Percentiles rank a stretch among this genome's conserved stretches.
phyloP scores from a whole-genome alignment of 2,329 filamentous ascomycete genomes.

The Neofusicoccum cordaticola region DNA sequence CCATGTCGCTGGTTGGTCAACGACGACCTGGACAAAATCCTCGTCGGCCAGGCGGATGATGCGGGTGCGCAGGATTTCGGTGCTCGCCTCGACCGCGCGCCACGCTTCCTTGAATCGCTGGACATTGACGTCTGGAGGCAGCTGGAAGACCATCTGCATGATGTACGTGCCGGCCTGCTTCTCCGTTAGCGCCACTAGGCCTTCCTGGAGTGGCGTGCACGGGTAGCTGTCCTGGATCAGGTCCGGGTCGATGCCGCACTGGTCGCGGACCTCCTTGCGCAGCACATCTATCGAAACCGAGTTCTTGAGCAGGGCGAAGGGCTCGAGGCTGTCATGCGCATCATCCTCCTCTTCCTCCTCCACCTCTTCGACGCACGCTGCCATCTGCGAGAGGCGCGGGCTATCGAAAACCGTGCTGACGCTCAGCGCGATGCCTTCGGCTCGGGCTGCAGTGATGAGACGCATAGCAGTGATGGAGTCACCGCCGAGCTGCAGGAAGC shows the following conservation, averaged over 20 bases:
- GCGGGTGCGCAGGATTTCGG: conserved; percentile 65
- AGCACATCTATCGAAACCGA: too few species aligned
- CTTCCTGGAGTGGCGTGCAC: conserved; percentile 55
- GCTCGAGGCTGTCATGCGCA: background rate
- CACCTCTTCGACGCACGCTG: conserved; percentile 14
- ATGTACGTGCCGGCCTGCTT: conserved; percentile 35
- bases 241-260: background rate
- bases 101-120: conserved; percentile 38
- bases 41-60: conserved; percentile 51
- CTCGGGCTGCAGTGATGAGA: background rate
- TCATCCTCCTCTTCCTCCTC: conserved; percentile 13
- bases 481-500: conserved; percentile 34
- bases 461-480: conserved; percentile 37
- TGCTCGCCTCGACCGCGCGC: conserved; percentile 54
- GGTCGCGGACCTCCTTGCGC: background rate
- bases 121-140: conserved; percentile 22
- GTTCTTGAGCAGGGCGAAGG: background rate
- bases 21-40: too few species aligned
- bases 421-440: conserved; percentile 18
- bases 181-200: conserved; percentile 52
- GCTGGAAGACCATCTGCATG: conserved; percentile 34
- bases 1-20: background rate
- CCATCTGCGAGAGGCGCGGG: conserved; percentile 21
- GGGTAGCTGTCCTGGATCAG: conserved; percentile 52
- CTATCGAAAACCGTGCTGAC: conserved; percentile 23